Percentiles rank a stretch among this genome's conserved stretches.
phyloP scores from a whole-genome alignment of 345 rosid species.

The Zanthoxylum bungeanum region DNA sequence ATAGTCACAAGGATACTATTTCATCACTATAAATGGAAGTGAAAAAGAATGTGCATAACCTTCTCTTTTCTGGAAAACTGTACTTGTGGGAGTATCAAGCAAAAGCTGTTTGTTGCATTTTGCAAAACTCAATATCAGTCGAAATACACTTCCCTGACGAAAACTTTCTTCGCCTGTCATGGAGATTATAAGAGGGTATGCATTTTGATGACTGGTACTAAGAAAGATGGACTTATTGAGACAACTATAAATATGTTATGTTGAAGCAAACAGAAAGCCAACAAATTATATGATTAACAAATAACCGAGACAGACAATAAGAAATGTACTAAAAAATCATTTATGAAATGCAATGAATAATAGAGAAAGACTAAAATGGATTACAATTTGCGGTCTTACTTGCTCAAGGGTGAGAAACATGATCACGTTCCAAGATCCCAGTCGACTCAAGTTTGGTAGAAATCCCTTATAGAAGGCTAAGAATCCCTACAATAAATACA shows the following conservation, averaged over 20 bases:
- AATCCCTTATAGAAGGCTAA: constrained; percentile 92
- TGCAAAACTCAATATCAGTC: constrained; percentile 32
- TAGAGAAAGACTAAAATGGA: background rate
- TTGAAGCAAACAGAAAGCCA: background rate
- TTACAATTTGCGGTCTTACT: constrained; percentile 40
- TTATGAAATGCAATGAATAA: background rate
- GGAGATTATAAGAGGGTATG: constrained; percentile 10
- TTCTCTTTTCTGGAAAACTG: background rate
- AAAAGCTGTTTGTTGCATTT: constrained; percentile 3
- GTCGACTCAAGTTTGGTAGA: constrained; percentile 80
- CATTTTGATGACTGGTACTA: background rate
- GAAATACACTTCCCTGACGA: constrained; percentile 54
- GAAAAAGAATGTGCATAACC: constrained; percentile 7
- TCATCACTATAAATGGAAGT: background rate
- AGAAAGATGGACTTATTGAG: background rate
- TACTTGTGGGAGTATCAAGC: background rate
- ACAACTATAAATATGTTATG: background rate
- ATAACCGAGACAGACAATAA: background rate
- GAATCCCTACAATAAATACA: constrained; percentile 61
- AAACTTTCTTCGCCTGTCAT: constrained; percentile 65
- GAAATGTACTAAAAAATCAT: background rate
- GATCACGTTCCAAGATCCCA: constrained; percentile 90
- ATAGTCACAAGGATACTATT: background rate
- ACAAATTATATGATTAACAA: background rate
- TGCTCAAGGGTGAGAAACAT: constrained; percentile 96